Percentiles rank a stretch among this genome's conserved stretches.
These are phyloP conservation scores for Trametes gibbosa DNA, from an alignment of 768 basidiomycete genomes.

Conservation along the genomic window DNA sequence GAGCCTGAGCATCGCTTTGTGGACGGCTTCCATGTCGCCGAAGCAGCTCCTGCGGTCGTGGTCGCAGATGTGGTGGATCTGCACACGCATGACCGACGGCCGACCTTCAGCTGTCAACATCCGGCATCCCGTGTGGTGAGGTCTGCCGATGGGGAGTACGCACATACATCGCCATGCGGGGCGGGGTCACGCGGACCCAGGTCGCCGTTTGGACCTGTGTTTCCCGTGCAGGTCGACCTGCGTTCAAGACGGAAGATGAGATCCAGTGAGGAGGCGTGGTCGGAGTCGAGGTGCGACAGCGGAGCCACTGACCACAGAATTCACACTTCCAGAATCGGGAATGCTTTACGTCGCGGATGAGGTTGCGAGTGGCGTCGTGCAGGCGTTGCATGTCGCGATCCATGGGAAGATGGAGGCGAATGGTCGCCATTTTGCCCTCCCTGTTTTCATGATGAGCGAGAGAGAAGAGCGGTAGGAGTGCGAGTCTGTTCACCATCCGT, in stretches of 20 bases:
- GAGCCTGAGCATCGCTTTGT: not conserved
- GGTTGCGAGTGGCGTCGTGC: not conserved
- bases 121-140: too few relatives aligned
- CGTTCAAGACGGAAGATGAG: not conserved
- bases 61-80: constrained; percentile 21
- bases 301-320: constrained; percentile 1
- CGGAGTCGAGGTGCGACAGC: not conserved
- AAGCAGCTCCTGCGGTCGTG: constrained; percentile 6
- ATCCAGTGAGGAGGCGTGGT: not conserved
- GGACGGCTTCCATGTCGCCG: not conserved
- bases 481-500: constrained; percentile 1
- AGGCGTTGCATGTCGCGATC: not conserved
- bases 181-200: constrained; percentile 12
- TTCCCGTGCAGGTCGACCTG: constrained; percentile 19
- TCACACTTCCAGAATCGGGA: constrained; percentile 2
- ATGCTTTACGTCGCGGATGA: constrained; percentile 7
- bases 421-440: not conserved
- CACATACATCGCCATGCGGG: constrained; percentile 15
- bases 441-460: too few relatives aligned
- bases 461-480: too few relatives aligned
- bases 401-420: constrained; percentile 9
- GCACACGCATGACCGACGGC: not conserved
- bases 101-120: too few relatives aligned
- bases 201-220: constrained; percentile 2
- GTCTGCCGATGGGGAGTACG: not conserved